Percentiles rank a stretch among this genome's conserved stretches.
Conservation (phyloP, 148 eudicot genomes). For the Chenopodium album region DNA sequence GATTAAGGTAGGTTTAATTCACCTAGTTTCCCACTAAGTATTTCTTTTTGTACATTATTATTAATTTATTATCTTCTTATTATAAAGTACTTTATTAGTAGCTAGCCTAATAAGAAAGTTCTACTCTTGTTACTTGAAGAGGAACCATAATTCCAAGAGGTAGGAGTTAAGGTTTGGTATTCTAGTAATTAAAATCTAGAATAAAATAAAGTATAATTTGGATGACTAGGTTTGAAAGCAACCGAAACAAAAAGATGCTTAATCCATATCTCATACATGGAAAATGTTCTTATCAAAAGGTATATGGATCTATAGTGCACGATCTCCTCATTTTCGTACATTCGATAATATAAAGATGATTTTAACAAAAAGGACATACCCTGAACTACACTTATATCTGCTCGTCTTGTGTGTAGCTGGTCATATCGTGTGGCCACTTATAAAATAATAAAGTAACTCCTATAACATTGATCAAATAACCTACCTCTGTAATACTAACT, state of each 20-base stretch:
- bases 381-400: no score
- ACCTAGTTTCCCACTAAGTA: conserved; percentile 8
- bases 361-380: no score
- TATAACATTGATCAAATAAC: no score
- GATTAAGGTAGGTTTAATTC: background rate
- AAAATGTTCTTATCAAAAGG: background rate
- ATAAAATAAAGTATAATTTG: background rate
- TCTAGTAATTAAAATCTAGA: background rate
- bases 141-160: conserved; percentile 14
- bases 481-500: no score
- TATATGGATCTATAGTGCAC: no score
- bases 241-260: background rate
- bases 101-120: background rate
- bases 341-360: no score
- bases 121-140: background rate
- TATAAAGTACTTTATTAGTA: no score
- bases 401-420: no score
- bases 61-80: no score
- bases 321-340: no score
- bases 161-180: conserved; percentile 14
- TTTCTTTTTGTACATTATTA: background rate
- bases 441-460: no score
- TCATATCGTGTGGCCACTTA: no score
- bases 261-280: background rate
- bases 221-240: background rate